Evolutionary conservation across 2,329 filamentous ascomycete genomes (phyloP), one percentile per base, ranked within the genome.

Genomic region (Zalaria obscura): DNA sequence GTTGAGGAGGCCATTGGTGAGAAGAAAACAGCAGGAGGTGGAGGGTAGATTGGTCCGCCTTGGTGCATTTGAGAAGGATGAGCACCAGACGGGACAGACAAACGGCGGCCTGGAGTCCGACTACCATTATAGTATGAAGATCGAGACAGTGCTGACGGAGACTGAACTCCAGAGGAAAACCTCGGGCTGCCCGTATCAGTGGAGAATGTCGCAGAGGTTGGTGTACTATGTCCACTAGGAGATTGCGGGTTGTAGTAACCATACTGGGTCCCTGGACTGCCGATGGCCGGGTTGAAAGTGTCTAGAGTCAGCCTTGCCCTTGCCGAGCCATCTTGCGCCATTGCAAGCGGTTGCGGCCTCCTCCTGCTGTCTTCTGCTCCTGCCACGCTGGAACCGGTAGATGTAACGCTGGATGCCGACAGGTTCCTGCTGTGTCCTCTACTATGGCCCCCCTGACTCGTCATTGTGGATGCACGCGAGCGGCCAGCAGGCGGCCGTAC

Each of bases 401-500:
- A 89, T 26, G 76, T 70, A 51, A 95, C 86, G 59, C 86, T 94
- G 0, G 88, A 94, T 2, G 85, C 78, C 0, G 88, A 95, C 3
- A 94, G 65, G 58, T 94, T 94, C 42, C 78, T 68, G 51, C 80
- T 83, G 59, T 95, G 88, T 1, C 87, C 86, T 44, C 87, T 73
- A 45, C 72, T 73, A 28, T 83, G 80, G 5, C 78, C 74, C 26
- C 46, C 47, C 47, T 80, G 72, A 53, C 82, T 89, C 26, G 83
- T 80, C 18, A 77, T 73, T 1, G 86, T 93, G 8, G 83, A 80
- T 8, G 87, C 78, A 47, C 88, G 74, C 5, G 84, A 80, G 49
- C 88, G 72, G 44, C 73, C 75, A 26, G 75, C 80, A 2, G 81
- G 74, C 39, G 83, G 81, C 41, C 85, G 75, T 29, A 89, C 82